Conservation (phyloP, 169 alveolate species). For the Cryptosporidium viatorum region DNA sequence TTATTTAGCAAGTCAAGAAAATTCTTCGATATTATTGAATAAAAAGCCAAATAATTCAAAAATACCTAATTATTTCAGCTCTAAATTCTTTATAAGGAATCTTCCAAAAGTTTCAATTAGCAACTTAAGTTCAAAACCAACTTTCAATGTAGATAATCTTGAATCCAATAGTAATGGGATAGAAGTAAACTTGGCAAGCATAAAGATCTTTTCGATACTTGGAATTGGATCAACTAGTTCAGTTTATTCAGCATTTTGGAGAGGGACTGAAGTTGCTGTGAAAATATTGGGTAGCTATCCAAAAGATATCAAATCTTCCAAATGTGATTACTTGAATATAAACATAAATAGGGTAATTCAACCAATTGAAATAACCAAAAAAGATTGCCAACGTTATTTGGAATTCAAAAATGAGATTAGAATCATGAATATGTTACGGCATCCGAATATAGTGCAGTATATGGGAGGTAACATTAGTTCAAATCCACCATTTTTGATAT, state of each 20-base stretch:
- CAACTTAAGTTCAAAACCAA: neutral
- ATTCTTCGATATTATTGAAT: neutral
- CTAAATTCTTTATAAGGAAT: neutral
- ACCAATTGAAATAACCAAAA: conserved; percentile 15
- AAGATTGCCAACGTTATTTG: conserved; percentile 78
- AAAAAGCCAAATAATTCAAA: neutral
- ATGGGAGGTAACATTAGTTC: conserved; percentile 88
- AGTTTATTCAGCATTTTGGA: conserved; percentile 86
- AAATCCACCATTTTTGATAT: conserved; percentile 68
- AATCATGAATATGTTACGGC: conserved; percentile 85
- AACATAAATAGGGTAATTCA: neutral
- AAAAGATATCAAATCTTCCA: conserved; percentile 76
- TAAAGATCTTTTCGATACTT: conserved; percentile 44
- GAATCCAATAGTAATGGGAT: neutral
- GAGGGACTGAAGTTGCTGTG: conserved; percentile 87
- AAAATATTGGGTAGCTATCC: conserved; percentile 80
- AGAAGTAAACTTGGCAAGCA: neutral
- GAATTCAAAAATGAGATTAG: conserved; percentile 86
- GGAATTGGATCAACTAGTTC: conserved; percentile 89
- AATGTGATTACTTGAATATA: neutral
- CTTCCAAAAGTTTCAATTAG: neutral
- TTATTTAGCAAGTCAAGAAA: conserved; percentile 24
- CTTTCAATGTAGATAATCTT: neutral
- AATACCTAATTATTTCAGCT: neutral
- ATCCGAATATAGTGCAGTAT: conserved; percentile 87